Evolutionary conservation across 208 protist species (phyloP), one percentile per base, ranked within the genome.

Genomic region (Trypanosomatidae sp.): DNA sequence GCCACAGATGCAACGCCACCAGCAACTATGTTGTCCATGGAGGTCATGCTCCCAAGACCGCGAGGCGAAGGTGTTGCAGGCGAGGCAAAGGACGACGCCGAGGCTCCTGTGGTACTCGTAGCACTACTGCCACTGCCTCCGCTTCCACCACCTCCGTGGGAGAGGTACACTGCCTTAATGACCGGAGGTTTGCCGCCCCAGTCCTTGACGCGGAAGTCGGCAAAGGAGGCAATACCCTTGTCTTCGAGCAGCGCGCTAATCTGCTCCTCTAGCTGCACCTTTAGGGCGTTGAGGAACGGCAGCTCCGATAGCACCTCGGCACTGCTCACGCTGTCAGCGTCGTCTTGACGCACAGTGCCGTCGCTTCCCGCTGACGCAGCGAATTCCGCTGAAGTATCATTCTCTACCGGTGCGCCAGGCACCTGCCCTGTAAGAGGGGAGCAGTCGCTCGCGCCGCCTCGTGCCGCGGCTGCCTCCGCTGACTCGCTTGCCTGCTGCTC

Each of bases 231-330:
- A 47, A 96, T 83, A 46, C 91, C 91, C 39, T 90, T 85, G 73
- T 96, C 91, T 64, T 96, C 89, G 44, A 96, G 79, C 39, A 84
- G 13, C n/a, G 89, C 91, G 49, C 85, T 88, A 49, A 96, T 81
- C 28, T 86, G 83, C 71, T 93, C 91, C 71, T 96, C 91, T 41
- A 93, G 39, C 33, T 82, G 79, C 13, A 58, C 71, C 53, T 88
- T 82, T 1, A 90, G 69, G 10, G 68, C 43, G 56, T 82, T 82
- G 33, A 76, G 62, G n/a, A 76, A 74, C 13, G 70, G 52, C 41
- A 76, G 22, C 49, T 76, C 74, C 0, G 73, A 73, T 3, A 53
- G 25, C 36, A 73, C 72, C 50, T 81, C 76, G 1, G 69, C 60
- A 41, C 55, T 52, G 25, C 43, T 60, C 36, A 66, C 55, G 60